Evolutionary conservation across 2,329 filamentous ascomycete species (phyloP).

Genomic region (Aspergillus sp.): DNA sequence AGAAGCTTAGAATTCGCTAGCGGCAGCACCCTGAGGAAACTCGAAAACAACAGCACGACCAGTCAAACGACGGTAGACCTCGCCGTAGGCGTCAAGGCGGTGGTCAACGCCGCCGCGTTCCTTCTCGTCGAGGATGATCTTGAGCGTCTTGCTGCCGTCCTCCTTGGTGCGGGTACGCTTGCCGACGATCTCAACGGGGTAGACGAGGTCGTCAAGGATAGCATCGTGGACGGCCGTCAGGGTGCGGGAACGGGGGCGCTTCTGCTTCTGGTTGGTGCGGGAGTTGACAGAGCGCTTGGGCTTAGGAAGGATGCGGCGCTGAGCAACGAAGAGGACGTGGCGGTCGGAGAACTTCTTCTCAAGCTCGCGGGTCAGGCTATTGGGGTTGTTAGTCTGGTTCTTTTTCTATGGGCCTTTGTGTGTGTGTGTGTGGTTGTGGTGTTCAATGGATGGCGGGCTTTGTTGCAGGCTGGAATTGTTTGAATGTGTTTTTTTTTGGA

Average conservation of each 20-base stretch:
- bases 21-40: slow-evolving; percentile 82
- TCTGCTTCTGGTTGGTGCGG: slow-evolving; percentile 95
- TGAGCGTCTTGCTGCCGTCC: slow-evolving; percentile 97
- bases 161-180: slow-evolving; percentile 99
- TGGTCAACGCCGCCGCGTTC: slow-evolving; percentile 99
- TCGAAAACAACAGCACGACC: slow-evolving; percentile 97
- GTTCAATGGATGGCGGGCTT: not conserved
- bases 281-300: slow-evolving; percentile 97
- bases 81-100: slow-evolving; percentile 98
- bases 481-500: too few species aligned
- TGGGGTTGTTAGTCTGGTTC: slow-evolving; percentile 10
- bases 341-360: slow-evolving; percentile 99
- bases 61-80: slow-evolving; percentile 98
- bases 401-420: not conserved
- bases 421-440: not conserved
- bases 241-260: slow-evolving; percentile 96
- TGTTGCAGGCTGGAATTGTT: not conserved
- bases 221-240: slow-evolving; percentile 98
- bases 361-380: slow-evolving; percentile 96
- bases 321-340: slow-evolving; percentile 98
- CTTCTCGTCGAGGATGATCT: slow-evolving; percentile 99
- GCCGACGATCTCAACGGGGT: slow-evolving; percentile 99
- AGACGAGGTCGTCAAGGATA: slow-evolving; percentile 97
- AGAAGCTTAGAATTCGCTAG: slow-evolving; percentile 72
- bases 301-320: slow-evolving; percentile 96